Percentiles rank a stretch among this genome's conserved stretches.
These are phyloP conservation scores for Macrotyloma uniflorum DNA, from an alignment of 306 rosid genomes.

Conservation along the genomic window DNA sequence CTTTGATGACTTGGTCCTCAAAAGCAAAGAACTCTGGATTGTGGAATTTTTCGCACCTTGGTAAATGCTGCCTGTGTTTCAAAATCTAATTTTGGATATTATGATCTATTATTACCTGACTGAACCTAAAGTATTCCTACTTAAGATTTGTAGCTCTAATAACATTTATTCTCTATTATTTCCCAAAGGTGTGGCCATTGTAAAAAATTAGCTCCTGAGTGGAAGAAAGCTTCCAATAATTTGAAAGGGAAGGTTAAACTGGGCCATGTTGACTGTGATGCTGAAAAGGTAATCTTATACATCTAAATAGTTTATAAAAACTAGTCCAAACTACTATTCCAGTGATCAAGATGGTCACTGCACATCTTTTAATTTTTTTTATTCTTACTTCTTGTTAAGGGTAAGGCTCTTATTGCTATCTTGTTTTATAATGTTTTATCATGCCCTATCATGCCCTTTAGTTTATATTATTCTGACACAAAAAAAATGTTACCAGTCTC, in stretches of 20 bases:
- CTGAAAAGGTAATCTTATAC: slow-evolving; percentile 71
- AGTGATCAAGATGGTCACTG: not conserved
- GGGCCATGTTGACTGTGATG: slow-evolving; percentile 98
- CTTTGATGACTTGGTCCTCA: slow-evolving; percentile 82
- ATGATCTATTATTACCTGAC: slow-evolving; percentile 1
- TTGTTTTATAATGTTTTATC: not conserved
- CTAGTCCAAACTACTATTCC: not conserved
- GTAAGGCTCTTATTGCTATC: not conserved
- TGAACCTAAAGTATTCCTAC: slow-evolving; percentile 9
- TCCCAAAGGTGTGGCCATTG: slow-evolving; percentile 96
- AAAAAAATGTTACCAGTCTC: slow-evolving; percentile 62
- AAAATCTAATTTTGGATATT: slow-evolving; percentile 11
- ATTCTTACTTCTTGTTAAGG: not conserved
- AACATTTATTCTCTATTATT: slow-evolving; percentile 31
- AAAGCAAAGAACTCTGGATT: slow-evolving; percentile 97
- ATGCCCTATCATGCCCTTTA: not conserved
- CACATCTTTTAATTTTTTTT: not conserved
- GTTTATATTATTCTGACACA: slow-evolving; percentile 44
- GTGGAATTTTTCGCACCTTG: slow-evolving; percentile 99
- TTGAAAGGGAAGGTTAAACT: slow-evolving; percentile 90
- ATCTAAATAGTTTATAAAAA: slow-evolving; percentile 1
- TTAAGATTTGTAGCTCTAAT: slow-evolving; percentile 19
- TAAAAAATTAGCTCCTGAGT: slow-evolving; percentile 94
- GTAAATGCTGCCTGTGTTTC: slow-evolving; percentile 47
- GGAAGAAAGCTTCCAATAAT: slow-evolving; percentile 84